phyloP scores from a whole-genome alignment of 2,329 filamentous ascomycete genomes.

The Fonsecaea pedrosoi region DNA sequence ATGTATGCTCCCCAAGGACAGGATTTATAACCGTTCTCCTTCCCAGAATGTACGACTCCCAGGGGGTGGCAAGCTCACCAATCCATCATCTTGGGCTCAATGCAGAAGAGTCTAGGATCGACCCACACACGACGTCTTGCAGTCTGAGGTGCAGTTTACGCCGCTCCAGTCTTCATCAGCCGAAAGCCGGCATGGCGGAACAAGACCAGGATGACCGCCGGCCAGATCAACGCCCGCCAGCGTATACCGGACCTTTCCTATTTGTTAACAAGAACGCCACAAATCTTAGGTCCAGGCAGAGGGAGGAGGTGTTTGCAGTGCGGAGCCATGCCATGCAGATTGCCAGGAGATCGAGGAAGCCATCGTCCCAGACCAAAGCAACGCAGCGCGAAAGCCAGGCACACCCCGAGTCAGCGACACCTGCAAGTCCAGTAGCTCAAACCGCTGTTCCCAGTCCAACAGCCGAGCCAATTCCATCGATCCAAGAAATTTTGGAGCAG shows the following conservation, averaged over 20 bases:
- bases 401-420: neutral
- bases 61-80: conserved; percentile 18
- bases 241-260: conserved; percentile 23
- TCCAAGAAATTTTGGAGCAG: conserved; percentile 17
- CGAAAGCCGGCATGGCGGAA: conserved; percentile 12
- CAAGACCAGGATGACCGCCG: conserved; percentile 7
- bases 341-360: conserved; percentile 25
- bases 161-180: conserved; percentile 2
- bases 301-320: conserved; percentile 28
- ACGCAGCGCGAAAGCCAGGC: conserved; percentile 1
- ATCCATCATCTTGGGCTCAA: conserved; percentile 4
- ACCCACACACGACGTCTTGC: conserved; percentile 7
- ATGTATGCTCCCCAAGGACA: neutral
- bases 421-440: neutral
- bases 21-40: conserved; percentile 16
- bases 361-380: conserved; percentile 6
- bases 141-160: conserved; percentile 5
- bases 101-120: neutral
- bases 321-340: conserved; percentile 32
- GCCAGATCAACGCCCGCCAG: conserved; percentile 20
- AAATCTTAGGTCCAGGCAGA: conserved; percentile 23
- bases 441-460: neutral
- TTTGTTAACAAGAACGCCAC: conserved; percentile 31
- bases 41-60: conserved; percentile 13
- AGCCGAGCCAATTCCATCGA: conserved; percentile 11